Conservation (phyloP, 2,329 filamentous ascomycete genomes). For the Verticillium zaregamsianum region DNA sequence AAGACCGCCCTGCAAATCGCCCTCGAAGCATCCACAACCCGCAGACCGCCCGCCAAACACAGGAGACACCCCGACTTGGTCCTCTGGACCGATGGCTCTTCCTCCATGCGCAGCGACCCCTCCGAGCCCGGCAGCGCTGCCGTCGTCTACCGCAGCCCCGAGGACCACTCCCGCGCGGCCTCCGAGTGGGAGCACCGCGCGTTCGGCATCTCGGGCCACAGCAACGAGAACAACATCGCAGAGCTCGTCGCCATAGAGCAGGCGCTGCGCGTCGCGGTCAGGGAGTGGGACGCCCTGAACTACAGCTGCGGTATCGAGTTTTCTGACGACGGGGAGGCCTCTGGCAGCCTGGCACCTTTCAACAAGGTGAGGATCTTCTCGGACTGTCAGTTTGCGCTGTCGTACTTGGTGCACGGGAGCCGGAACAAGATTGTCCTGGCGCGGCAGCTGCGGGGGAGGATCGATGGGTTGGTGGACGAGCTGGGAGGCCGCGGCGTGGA, state of each 20-base stretch:
- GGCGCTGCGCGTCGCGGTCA: neutral
- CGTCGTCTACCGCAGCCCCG: neutral
- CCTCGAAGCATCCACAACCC: neutral
- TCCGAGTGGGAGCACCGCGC: neutral
- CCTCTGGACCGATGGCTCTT: neutral
- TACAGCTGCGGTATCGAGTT: neutral
- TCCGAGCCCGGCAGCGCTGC: neutral
- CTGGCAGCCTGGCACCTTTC: neutral
- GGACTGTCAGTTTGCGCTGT: neutral
- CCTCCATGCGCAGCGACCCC: neutral
- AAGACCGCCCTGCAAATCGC: neutral
- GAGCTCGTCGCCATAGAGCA: neutral
- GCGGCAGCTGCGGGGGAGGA: neutral
- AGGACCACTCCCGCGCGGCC: too few species aligned
- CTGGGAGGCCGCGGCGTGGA: neutral
- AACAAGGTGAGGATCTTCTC: neutral
- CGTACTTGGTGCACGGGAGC: neutral
- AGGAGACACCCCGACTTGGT: neutral
- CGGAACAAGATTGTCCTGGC: neutral
- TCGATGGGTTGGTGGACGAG: neutral
- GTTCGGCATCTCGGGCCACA: neutral
- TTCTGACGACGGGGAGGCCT: neutral
- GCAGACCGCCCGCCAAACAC: neutral
- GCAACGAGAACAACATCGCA: too few species aligned
- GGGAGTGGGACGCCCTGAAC: neutral